Evolutionary conservation across 768 basidiomycete species (phyloP), one percentile per base, ranked within the genome.

Genomic region (Nidularia pulvinata): DNA sequence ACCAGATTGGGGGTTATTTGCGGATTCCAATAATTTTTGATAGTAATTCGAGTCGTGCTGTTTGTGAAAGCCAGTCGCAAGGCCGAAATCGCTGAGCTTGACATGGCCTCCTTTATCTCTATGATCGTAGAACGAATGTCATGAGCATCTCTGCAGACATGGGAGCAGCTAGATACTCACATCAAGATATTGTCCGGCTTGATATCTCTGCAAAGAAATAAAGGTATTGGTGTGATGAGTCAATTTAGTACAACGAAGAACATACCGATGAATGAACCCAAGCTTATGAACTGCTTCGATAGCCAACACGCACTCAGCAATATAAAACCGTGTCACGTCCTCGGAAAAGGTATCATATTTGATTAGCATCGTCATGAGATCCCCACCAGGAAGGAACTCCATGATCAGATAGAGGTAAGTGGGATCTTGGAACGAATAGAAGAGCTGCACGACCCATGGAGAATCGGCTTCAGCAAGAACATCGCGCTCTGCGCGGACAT

Each of bases 301-400:
- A 6, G 97, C 97, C 14, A 98, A 79, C 48, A 96, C 90, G 71
- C 95, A 98, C 73, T 99, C 89, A n/a, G 97, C 97, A 65, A 99
- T 93, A 71, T 99, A 98, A 70, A 98, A 98, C 50, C 96, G 83
- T 52, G 94, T 94, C 11, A 98, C 96, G 62, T 98, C 97, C 72
- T 98, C 96, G 0, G 92, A 92, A 72, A 98, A 98, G 0, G 95
- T 97, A 67, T 98, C 97, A 72, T 98, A 98, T 72, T 98, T 98
- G 80, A 98, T 98, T 54, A 98, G 79, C 96, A 98, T 98, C 4
- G 95, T 97, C 97, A 99, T 98, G 56, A 98, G 78, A 68, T 99
- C 97, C 33, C 97, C 97, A 46, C 97, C 97, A 52, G 96, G 95
- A 46, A 99, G 79, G 71, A 96, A 99, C 74, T 98, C 97, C 97